Percentiles rank a stretch among this genome's conserved stretches.
phyloP scores from a whole-genome alignment of 176 grass and related monocot genomes.

The Canna indica region DNA sequence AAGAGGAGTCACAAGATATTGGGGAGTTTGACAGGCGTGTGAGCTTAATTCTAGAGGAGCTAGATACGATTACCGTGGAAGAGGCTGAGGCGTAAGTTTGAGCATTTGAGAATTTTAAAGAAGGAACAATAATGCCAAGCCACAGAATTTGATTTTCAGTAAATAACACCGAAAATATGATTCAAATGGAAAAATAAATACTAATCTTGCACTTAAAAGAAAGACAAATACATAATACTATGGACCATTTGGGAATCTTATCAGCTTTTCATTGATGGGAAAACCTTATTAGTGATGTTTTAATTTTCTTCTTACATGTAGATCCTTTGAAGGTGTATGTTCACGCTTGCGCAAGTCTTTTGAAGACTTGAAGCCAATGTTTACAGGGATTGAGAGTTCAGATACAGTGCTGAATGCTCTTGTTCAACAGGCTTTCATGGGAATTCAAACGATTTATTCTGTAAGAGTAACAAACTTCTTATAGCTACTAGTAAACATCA shows the following conservation, averaged over 20 bases:
- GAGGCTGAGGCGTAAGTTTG: conserved; percentile 79
- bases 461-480: conserved; percentile 30
- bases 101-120: conserved; percentile 1
- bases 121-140: not conserved
- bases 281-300: not conserved
- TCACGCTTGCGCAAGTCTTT: conserved; percentile 44
- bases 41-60: conserved; percentile 73
- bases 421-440: conserved; percentile 48
- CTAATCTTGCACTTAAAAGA: not conserved
- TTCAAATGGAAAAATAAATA: not conserved
- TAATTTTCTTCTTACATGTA: conserved; percentile 26
- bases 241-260: not conserved
- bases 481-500: not conserved
- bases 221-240: not conserved
- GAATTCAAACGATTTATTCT: conserved; percentile 50
- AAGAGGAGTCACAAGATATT: conserved; percentile 33
- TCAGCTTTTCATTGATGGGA: not conserved
- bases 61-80: conserved; percentile 81
- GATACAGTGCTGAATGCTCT: conserved; percentile 62
- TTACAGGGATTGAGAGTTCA: conserved; percentile 41
- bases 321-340: conserved; percentile 78
- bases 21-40: conserved; percentile 66
- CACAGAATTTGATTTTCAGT: conserved; percentile 8
- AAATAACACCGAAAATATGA: not conserved
- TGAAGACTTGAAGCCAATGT: conserved; percentile 41